Evolutionary conservation across 106 monocot species (phyloP).

Genomic region (Vanilla planifolia): DNA sequence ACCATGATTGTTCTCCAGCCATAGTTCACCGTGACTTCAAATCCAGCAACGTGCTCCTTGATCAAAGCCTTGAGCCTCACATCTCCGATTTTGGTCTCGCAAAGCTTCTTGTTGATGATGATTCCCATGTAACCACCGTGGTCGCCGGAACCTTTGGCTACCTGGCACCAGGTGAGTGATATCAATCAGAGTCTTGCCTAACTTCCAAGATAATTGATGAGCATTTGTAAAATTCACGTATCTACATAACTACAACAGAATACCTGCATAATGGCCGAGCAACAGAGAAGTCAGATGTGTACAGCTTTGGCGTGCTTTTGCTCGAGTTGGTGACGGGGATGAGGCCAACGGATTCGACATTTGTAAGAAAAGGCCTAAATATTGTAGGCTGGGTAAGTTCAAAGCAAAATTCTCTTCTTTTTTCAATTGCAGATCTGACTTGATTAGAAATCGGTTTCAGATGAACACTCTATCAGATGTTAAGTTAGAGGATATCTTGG

Average conservation of each 20-base stretch:
- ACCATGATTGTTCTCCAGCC: conserved; percentile 84
- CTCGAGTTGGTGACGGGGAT: conserved; percentile 87
- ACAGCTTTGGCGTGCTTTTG: conserved; percentile 86
- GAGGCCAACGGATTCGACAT: conserved; percentile 76
- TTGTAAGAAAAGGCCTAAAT: conserved; percentile 76
- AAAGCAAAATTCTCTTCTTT: neutral
- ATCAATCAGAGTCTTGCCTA: neutral
- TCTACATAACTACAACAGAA: conserved; percentile 26
- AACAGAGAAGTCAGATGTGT: conserved; percentile 83
- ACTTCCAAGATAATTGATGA: neutral
- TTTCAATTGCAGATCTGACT: neutral
- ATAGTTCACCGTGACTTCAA: conserved; percentile 85
- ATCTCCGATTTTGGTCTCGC: conserved; percentile 92
- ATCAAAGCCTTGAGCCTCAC: conserved; percentile 77
- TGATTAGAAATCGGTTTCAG: conserved; percentile 22
- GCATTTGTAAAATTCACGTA: too few species aligned
- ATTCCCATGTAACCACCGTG: conserved; percentile 77
- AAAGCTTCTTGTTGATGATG: conserved; percentile 77
- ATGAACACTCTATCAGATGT: conserved; percentile 64
- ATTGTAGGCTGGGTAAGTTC: conserved; percentile 86
- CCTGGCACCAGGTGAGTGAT: conserved; percentile 56
- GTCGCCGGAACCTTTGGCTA: conserved; percentile 96
- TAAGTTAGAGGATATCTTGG: conserved; percentile 68
- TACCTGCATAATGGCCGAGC: conserved; percentile 74
- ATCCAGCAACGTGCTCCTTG: conserved; percentile 94